A percentile compares a stretch with the other conserved stretches of the same genome.
Conservation (phyloP, 768 basidiomycete genomes). For the Russula lepida region DNA sequence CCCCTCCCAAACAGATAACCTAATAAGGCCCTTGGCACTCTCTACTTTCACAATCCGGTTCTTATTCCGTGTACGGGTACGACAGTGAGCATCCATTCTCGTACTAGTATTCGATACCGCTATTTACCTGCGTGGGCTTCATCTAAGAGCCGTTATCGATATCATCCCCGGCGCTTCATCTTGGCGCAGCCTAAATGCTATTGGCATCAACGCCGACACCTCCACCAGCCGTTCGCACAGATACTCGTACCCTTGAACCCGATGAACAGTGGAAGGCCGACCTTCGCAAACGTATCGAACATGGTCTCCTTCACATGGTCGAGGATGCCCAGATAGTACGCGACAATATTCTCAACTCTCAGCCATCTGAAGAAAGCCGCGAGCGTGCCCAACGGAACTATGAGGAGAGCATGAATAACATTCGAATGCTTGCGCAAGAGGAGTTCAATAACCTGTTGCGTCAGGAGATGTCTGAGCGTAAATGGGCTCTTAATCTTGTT, state of each 20-base stretch:
- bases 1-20: conserved; percentile 11
- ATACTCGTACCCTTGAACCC: conserved; percentile 8
- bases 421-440: conserved; percentile 16
- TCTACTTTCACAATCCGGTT: conserved; percentile 4
- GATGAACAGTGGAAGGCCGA: conserved; percentile 20
- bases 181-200: conserved; percentile 18
- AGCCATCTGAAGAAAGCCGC: conserved; percentile 2
- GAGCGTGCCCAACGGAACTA: conserved; percentile 3
- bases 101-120: background rate
- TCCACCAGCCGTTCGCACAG: conserved; percentile 15
- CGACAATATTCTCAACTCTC: conserved; percentile 7
- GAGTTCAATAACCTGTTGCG: conserved; percentile 14
- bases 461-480: conserved; percentile 17
- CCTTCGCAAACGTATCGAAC: conserved; percentile 15
- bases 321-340: conserved; percentile 8
- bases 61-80: conserved; percentile 4
- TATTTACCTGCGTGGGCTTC: background rate
- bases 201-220: conserved; percentile 6
- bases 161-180: conserved; percentile 10
- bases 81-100: conserved; percentile 2
- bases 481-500: conserved; percentile 15
- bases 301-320: conserved; percentile 13
- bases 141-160: conserved; percentile 7
- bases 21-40: conserved; percentile 8
- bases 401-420: conserved; percentile 15